A percentile compares a stretch with the other conserved stretches of the same genome.
Evolutionary conservation across 805 yeast genomes (phyloP).

Genomic region (Zygosaccharomyces gambellarensis): DNA sequence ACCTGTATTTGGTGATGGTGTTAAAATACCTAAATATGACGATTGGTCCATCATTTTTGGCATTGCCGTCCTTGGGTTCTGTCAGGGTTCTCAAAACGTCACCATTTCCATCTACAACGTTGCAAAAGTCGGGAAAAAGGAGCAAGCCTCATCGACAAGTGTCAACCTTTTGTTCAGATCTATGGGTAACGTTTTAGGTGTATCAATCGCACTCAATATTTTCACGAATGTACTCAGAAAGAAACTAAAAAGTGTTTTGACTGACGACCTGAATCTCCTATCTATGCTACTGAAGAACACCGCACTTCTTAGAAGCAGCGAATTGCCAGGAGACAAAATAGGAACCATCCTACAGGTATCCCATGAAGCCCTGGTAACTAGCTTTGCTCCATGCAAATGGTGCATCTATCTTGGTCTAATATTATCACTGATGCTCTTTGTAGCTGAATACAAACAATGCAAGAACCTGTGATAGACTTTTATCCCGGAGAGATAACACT

Average conservation of each 20-base stretch:
- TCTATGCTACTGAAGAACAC: slow-evolving; percentile 8
- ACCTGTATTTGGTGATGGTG: slow-evolving; percentile 24
- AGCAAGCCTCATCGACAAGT: slow-evolving; percentile 45
- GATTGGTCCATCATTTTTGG: slow-evolving; percentile 26
- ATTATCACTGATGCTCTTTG: slow-evolving; percentile 4
- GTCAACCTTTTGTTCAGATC: slow-evolving; percentile 43
- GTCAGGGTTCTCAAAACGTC: slow-evolving; percentile 41
- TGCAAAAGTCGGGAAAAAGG: slow-evolving; percentile 39
- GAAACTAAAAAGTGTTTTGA: slow-evolving; percentile 1
- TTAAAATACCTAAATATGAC: slow-evolving; percentile 14
- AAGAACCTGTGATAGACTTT: background rate
- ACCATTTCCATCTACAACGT: slow-evolving; percentile 39
- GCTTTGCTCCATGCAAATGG: slow-evolving; percentile 9
- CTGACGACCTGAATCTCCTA: slow-evolving; percentile 6
- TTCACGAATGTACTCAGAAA: slow-evolving; percentile 7
- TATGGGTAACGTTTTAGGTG: slow-evolving; percentile 42
- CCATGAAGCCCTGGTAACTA: slow-evolving; percentile 4
- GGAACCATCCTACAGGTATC: slow-evolving; percentile 5
- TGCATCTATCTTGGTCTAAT: slow-evolving; percentile 6
- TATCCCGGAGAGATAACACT: background rate
- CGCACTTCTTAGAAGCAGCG: slow-evolving; percentile 5
- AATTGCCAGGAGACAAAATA: slow-evolving; percentile 4
- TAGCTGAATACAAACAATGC: background rate
- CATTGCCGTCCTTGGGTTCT: slow-evolving; percentile 34
- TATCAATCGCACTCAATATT: slow-evolving; percentile 30